A percentile compares a stretch with the other conserved stretches of the same genome.
phyloP scores from a whole-genome alignment of 2,329 filamentous ascomycete species.

The Pleurostoma richardsiae region DNA sequence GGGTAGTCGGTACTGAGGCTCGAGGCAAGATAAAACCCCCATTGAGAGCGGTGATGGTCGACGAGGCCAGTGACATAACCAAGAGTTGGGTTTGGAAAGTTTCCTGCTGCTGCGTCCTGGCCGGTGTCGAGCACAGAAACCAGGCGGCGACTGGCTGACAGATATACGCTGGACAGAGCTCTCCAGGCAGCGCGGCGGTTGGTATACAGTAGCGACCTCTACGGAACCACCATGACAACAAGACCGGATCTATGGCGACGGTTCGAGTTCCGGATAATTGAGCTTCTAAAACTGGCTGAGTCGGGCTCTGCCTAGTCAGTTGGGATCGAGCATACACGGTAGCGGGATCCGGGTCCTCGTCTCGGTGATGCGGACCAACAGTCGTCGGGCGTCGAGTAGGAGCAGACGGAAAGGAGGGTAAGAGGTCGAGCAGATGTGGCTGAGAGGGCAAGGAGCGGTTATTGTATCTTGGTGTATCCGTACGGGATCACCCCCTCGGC shows the following conservation, averaged over 20 bases:
- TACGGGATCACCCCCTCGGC: not conserved
- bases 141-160: not conserved
- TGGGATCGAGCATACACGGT: not conserved
- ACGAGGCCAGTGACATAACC: conserved; percentile 1
- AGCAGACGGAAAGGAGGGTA: not conserved
- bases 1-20: conserved; percentile 44
- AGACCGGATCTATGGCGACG: not conserved
- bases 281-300: not conserved
- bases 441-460: not conserved
- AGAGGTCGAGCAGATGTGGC: not conserved
- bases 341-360: not conserved
- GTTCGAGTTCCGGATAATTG: not conserved
- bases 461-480: not conserved
- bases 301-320: not conserved
- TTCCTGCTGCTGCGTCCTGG: not conserved
- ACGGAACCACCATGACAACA: not conserved
- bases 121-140: not conserved
- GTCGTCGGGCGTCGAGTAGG: not conserved
- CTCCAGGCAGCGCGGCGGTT: not conserved
- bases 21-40: conserved; percentile 47
- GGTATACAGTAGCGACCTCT: conserved; percentile 3
- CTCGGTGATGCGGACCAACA: not conserved
- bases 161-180: not conserved
- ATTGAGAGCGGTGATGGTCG: conserved; percentile 36
- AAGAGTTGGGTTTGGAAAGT: conserved; percentile 3